These are phyloP conservation scores for Laguncularia racemosa DNA, from an alignment of 345 rosid species.

Conservation along the genomic window DNA sequence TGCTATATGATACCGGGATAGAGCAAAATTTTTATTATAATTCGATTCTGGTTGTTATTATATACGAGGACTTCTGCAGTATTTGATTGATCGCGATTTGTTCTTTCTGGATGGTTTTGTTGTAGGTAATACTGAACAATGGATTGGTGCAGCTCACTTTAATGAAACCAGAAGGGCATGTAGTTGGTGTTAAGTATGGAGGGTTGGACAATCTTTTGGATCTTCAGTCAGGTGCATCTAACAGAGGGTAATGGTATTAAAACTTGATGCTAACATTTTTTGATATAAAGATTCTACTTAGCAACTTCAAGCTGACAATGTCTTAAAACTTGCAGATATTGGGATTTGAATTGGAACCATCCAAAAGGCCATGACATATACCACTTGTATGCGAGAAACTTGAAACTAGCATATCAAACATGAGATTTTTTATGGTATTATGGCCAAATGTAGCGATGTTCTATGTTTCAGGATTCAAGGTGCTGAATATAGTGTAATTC, in stretches of 20 bases:
- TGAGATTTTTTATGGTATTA: too few species aligned
- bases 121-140: slow-evolving; percentile 23
- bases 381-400: slow-evolving; percentile 13
- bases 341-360: slow-evolving; percentile 32
- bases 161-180: slow-evolving; percentile 20
- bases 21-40: too few species aligned
- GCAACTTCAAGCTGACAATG: neutral
- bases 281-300: neutral
- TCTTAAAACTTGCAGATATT: slow-evolving; percentile 16
- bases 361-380: slow-evolving; percentile 19
- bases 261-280: neutral
- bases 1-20: neutral
- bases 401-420: neutral
- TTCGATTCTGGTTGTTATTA: too few species aligned
- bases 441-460: too few species aligned
- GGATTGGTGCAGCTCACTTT: slow-evolving; percentile 20
- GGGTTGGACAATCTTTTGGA: slow-evolving; percentile 30
- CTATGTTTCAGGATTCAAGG: slow-evolving; percentile 21
- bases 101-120: neutral
- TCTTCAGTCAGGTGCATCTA: slow-evolving; percentile 19
- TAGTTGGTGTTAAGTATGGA: slow-evolving; percentile 25
- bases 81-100: neutral
- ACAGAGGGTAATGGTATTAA: slow-evolving; percentile 19
- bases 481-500: slow-evolving; percentile 15
- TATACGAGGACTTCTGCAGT: too few species aligned